Conservation (phyloP, 2,329 filamentous ascomycete genomes). For the Alternaria postmessia region DNA sequence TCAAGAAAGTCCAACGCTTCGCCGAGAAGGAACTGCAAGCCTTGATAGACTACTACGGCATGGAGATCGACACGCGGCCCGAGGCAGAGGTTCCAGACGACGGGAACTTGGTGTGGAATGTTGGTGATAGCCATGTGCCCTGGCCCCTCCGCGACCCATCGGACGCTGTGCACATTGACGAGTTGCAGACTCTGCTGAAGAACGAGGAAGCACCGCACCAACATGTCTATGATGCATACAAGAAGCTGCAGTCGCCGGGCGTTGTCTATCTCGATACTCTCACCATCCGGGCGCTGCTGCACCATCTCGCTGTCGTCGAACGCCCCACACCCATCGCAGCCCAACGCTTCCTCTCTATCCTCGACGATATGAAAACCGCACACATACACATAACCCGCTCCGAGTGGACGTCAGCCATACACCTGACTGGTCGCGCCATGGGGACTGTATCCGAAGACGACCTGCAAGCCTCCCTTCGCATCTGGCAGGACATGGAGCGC, state of each 20-base stretch:
- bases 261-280: slow-evolving; percentile 59
- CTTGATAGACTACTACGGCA: slow-evolving; percentile 59
- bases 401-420: slow-evolving; percentile 87
- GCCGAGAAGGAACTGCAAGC: slow-evolving; percentile 55
- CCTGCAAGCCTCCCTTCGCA: slow-evolving; percentile 72
- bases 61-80: slow-evolving; percentile 29
- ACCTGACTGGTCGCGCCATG: slow-evolving; percentile 78
- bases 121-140: slow-evolving; percentile 43
- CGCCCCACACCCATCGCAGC: slow-evolving; percentile 65
- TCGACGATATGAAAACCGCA: slow-evolving; percentile 83
- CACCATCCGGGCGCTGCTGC: slow-evolving; percentile 70
- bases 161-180: slow-evolving; percentile 47
- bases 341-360: slow-evolving; percentile 81
- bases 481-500: slow-evolving; percentile 92
- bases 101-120: slow-evolving; percentile 40
- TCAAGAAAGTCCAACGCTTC: slow-evolving; percentile 43
- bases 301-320: slow-evolving; percentile 70
- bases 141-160: slow-evolving; percentile 43
- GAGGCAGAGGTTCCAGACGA: slow-evolving; percentile 45
- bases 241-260: slow-evolving; percentile 61
- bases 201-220: slow-evolving; percentile 56
- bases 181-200: slow-evolving; percentile 51
- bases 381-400: slow-evolving; percentile 70
- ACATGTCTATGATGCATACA: slow-evolving; percentile 63
- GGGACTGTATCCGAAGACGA: slow-evolving; percentile 65